A percentile compares a stretch with the other conserved stretches of the same genome.
Conservation (phyloP, 1,139 yeast species). For the Scheffersomyces titani region DNA sequence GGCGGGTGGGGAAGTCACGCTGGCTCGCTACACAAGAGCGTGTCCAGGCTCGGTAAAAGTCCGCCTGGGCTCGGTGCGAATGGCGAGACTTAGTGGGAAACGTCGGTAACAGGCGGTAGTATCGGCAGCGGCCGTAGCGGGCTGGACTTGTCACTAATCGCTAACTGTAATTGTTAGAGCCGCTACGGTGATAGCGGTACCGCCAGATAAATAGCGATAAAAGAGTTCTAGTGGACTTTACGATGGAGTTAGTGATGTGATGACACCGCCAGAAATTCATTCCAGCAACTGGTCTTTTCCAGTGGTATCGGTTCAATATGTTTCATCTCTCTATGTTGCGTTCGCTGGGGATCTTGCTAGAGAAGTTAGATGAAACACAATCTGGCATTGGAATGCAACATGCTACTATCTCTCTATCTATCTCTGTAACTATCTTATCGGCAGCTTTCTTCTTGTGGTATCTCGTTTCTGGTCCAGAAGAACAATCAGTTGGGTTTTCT, state of each 20-base stretch:
- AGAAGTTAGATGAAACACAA: not conserved
- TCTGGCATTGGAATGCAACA: not conserved
- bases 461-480: too few relatives aligned
- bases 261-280: too few relatives aligned
- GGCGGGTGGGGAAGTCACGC: conserved; percentile 1
- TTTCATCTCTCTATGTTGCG: not conserved
- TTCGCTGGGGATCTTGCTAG: not conserved
- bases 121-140: too few relatives aligned
- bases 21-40: not conserved
- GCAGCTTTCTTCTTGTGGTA: too few relatives aligned
- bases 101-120: too few relatives aligned
- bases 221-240: too few relatives aligned
- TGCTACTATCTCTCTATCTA: not conserved
- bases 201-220: too few relatives aligned
- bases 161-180: too few relatives aligned
- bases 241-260: too few relatives aligned
- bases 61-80: not conserved
- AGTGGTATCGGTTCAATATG: not conserved
- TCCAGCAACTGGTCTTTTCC: not conserved
- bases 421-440: not conserved
- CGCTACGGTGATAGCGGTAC: too few relatives aligned
- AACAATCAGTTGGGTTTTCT: too few relatives aligned
- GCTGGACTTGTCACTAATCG: too few relatives aligned
- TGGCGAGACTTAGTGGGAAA: not conserved
- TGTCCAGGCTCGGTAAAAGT: not conserved